Percentiles rank a stretch among this genome's conserved stretches.
These are phyloP conservation scores for Breynia disticha DNA, from an alignment of 441 rosid species.

Conservation along the genomic window DNA sequence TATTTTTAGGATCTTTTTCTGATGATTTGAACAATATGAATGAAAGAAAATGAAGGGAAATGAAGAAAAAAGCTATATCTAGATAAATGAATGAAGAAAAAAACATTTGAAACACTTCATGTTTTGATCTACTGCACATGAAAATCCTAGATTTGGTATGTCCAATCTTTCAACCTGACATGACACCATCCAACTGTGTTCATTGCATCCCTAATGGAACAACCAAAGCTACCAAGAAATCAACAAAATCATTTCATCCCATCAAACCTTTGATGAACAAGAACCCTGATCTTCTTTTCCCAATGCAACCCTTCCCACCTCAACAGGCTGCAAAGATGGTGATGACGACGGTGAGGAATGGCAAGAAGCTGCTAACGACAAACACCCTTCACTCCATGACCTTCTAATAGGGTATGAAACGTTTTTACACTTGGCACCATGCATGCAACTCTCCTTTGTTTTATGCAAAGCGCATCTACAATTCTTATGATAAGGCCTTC, in stretches of 20 bases:
- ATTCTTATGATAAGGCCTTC: slow-evolving; percentile 64
- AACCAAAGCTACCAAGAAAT: neutral
- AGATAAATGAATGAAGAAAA: no score
- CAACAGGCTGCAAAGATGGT: slow-evolving; percentile 5
- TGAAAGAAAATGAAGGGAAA: no score
- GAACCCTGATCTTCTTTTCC: slow-evolving; percentile 1
- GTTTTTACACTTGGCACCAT: slow-evolving; percentile 21
- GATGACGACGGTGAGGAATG: slow-evolving; percentile 34
- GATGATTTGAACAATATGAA: no score
- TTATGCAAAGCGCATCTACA: slow-evolving; percentile 62
- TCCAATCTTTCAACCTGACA: no score
- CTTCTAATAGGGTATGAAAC: slow-evolving; percentile 49
- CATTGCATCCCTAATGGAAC: neutral
- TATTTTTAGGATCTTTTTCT: no score
- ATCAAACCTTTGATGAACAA: slow-evolving; percentile 4
- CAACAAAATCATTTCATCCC: neutral
- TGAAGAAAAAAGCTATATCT: no score
- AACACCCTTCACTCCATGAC: slow-evolving; percentile 52
- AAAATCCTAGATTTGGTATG: no score
- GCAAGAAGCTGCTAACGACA: slow-evolving; percentile 24
- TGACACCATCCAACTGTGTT: neutral
- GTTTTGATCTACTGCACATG: no score
- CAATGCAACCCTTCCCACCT: slow-evolving; percentile 1
- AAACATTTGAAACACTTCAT: no score
- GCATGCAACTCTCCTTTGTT: slow-evolving; percentile 23